phyloP scores from a whole-genome alignment of 768 basidiomycete species.

The Gloeostereum incarnatum region DNA sequence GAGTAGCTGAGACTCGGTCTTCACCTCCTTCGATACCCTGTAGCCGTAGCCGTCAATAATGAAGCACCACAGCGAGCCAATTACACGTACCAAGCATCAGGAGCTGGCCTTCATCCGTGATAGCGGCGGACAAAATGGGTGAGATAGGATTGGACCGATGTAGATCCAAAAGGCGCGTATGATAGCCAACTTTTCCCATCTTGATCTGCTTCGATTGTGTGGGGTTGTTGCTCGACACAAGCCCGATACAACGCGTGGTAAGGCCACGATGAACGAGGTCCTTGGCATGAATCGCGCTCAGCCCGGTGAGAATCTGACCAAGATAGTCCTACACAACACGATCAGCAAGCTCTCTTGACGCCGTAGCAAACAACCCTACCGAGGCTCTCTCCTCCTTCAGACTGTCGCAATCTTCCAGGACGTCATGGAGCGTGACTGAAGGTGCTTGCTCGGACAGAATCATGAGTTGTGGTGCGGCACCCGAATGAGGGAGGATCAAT shows the following conservation, averaged over 20 bases:
- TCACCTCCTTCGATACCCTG: slow-evolving; percentile 72
- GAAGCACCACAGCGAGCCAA: slow-evolving; percentile 6
- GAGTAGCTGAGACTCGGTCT: slow-evolving; percentile 62
- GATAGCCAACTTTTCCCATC: slow-evolving; percentile 63
- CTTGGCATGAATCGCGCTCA: slow-evolving; percentile 56
- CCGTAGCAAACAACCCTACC: slow-evolving; percentile 28
- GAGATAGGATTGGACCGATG: slow-evolving; percentile 67
- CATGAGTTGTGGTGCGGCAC: slow-evolving; percentile 41
- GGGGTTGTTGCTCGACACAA: slow-evolving; percentile 40
- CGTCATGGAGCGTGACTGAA: slow-evolving; percentile 54
- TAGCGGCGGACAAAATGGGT: slow-evolving; percentile 14
- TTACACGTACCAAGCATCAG: slow-evolving; percentile 39
- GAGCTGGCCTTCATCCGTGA: slow-evolving; percentile 26
- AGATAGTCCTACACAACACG: slow-evolving; percentile 55
- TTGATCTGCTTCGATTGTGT: slow-evolving; percentile 61
- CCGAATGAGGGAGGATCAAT: slow-evolving; percentile 39
- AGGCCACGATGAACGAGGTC: slow-evolving; percentile 66
- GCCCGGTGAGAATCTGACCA: slow-evolving; percentile 57
- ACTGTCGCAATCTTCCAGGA: slow-evolving; percentile 69
- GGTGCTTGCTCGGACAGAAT: slow-evolving; percentile 71
- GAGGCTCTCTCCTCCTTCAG: slow-evolving; percentile 64
- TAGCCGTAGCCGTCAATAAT: background rate
- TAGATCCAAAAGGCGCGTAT: slow-evolving; percentile 66
- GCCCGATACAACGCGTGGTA: slow-evolving; percentile 46
- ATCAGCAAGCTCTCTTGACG: background rate